Percentiles rank a stretch among this genome's conserved stretches.
Conservation (phyloP, 106 monocot species). For the Dendrobium nobile region DNA sequence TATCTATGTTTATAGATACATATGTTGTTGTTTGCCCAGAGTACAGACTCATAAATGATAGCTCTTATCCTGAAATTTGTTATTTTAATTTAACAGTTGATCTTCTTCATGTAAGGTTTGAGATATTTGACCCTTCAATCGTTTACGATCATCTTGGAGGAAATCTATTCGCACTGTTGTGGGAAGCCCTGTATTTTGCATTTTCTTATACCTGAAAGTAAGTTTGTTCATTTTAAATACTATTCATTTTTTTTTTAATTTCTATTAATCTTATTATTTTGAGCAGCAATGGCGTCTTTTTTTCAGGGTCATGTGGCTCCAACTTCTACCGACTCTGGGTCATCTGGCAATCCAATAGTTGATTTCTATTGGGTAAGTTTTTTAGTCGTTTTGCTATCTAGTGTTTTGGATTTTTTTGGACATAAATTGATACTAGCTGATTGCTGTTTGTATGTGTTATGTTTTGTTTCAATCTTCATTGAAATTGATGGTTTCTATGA, state of each 20-base stretch:
- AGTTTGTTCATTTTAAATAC: conserved; percentile 4
- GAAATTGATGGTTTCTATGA: neutral
- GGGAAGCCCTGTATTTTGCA: conserved; percentile 86
- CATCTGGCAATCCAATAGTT: conserved; percentile 84
- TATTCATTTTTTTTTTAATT: neutral
- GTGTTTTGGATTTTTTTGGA: neutral
- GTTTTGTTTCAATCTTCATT: neutral
- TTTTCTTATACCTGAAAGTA: conserved; percentile 86
- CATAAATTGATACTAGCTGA: neutral
- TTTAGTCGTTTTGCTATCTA: neutral
- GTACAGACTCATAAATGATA: neutral
- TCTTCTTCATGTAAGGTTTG: conserved; percentile 47
- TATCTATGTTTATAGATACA: neutral
- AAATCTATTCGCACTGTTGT: conserved; percentile 79
- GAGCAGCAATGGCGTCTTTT: neutral
- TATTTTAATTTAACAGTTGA: neutral
- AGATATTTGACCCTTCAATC: conserved; percentile 75
- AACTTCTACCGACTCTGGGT: conserved; percentile 92
- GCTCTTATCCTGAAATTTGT: neutral
- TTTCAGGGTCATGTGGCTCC: conserved; percentile 79
- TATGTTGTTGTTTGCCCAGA: neutral
- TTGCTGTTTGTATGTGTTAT: neutral
- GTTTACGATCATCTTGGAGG: conserved; percentile 96
- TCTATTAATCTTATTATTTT: neutral
- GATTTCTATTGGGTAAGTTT: conserved; percentile 93